These are phyloP conservation scores for Sporobolomyces roseus DNA, from an alignment of 768 basidiomycete species.

Conservation along the genomic window DNA sequence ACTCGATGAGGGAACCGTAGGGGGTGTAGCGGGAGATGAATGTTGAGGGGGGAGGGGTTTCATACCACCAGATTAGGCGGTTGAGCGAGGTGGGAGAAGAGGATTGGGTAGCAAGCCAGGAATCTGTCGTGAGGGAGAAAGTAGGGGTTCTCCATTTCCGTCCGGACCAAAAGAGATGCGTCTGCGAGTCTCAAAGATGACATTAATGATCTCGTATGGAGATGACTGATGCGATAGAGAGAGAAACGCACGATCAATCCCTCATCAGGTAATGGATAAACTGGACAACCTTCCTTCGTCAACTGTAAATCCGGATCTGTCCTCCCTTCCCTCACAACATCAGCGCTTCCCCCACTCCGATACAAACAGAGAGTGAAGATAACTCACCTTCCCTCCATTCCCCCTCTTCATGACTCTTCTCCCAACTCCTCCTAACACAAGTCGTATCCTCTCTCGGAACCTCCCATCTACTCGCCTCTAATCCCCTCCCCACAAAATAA, in stretches of 20 bases:
- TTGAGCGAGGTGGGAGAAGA: background rate
- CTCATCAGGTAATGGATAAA: constrained; percentile 5
- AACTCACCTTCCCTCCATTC: too few relatives aligned
- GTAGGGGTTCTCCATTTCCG: background rate
- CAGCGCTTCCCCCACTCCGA: too few relatives aligned
- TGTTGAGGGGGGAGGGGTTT: background rate
- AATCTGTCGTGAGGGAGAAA: constrained; percentile 2
- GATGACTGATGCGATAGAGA: background rate
- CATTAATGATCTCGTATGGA: too few relatives aligned
- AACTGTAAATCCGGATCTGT: too few relatives aligned
- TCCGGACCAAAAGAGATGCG: constrained; percentile 20
- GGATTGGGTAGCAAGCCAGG: constrained; percentile 28
- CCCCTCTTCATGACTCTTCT: too few relatives aligned
- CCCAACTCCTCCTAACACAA: too few relatives aligned
- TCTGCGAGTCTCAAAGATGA: too few relatives aligned
- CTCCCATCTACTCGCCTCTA: too few relatives aligned
- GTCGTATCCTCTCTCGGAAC: too few relatives aligned
- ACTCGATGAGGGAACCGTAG: background rate
- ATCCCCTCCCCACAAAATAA: too few relatives aligned
- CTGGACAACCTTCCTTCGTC: constrained; percentile 1
- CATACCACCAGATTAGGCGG: constrained; percentile 16
- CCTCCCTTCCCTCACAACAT: too few relatives aligned
- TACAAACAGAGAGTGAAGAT: too few relatives aligned
- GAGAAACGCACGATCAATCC: background rate
- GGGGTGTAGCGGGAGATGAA: background rate